Percentiles rank a stretch among this genome's conserved stretches.
phyloP scores from a whole-genome alignment of 306 rosid genomes.

The Biancaea sappan region DNA sequence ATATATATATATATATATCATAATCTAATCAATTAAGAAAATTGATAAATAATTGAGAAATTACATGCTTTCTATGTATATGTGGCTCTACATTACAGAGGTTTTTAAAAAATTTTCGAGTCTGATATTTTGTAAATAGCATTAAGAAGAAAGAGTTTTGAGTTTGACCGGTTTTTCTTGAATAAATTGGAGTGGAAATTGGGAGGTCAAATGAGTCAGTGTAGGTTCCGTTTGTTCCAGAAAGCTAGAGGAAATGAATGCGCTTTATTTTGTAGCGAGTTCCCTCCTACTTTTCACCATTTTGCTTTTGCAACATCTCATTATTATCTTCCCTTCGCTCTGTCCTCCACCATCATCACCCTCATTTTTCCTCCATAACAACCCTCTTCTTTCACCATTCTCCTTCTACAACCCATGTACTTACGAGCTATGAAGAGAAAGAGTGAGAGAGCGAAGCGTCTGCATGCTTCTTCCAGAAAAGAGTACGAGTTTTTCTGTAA shows the following conservation, averaged over 20 bases:
- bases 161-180: slow-evolving; percentile 15
- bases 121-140: no score
- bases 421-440: not conserved
- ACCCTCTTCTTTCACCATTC: slow-evolving; percentile 28
- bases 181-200: slow-evolving; percentile 30
- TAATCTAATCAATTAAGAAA: no score
- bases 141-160: no score
- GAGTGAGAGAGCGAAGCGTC: not conserved
- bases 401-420: slow-evolving; percentile 34
- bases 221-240: slow-evolving; percentile 44
- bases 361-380: no score
- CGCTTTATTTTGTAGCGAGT: slow-evolving; percentile 78
- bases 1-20: no score
- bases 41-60: no score
- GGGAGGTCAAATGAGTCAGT: slow-evolving; percentile 42
- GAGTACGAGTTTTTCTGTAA: slow-evolving; percentile 40
- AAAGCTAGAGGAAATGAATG: slow-evolving; percentile 55
- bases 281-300: slow-evolving; percentile 76
- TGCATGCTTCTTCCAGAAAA: slow-evolving; percentile 33
- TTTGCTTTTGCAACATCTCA: slow-evolving; percentile 62
- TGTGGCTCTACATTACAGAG: no score
- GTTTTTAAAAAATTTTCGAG: no score
- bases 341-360: slow-evolving; percentile 56
- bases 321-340: slow-evolving; percentile 54
- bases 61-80: no score